Conservation (phyloP, 164 flowering plant genomes). For the Magnolia kwangsiensis region DNA sequence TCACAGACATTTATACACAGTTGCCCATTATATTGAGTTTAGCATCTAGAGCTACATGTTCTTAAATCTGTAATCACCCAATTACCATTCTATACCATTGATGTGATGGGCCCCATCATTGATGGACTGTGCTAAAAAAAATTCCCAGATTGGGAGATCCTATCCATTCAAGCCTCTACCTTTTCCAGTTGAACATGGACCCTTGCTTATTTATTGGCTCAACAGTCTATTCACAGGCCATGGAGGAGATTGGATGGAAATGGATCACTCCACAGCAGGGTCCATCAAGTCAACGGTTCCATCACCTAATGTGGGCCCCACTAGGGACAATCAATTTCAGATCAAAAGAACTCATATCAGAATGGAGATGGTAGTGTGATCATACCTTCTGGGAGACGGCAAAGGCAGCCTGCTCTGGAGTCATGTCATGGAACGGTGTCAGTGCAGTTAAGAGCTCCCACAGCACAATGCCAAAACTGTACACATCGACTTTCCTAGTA, state of each 20-base stretch:
- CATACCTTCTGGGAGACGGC: conserved; percentile 93
- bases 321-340: background rate
- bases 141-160: background rate
- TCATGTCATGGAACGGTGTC: conserved; percentile 90
- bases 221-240: background rate
- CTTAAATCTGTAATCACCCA: too few species aligned
- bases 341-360: background rate
- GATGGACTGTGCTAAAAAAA: too few species aligned
- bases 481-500: conserved; percentile 91
- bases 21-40: too few species aligned
- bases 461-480: conserved; percentile 88
- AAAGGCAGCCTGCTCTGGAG: conserved; percentile 97
- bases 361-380: background rate
- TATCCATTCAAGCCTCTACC: background rate
- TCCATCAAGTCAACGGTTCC: background rate
- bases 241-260: background rate
- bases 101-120: too few species aligned
- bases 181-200: background rate
- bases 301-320: background rate
- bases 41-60: too few species aligned
- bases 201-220: background rate
- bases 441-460: conserved; percentile 95
- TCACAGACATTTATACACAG: too few species aligned
- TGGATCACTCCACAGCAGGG: background rate
- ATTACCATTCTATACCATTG: too few species aligned